Base-by-base conservation (phyloP, 2,329 filamentous ascomycete species). In the Alternaria conjuncta region DNA sequence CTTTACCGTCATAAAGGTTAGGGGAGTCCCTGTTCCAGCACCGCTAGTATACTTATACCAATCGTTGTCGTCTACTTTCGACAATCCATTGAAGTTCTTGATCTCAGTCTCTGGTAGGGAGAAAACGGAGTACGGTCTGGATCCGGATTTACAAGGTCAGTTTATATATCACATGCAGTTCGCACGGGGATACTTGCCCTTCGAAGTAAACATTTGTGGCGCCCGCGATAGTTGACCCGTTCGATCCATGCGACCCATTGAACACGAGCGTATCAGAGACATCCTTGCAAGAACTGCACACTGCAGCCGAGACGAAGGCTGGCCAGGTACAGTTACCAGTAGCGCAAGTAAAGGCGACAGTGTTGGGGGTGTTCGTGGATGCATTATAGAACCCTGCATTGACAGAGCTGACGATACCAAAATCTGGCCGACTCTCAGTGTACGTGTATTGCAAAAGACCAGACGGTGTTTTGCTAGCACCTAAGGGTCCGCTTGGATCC, bases 291-390 rank as follows among this genome's bases (percentile, higher is more conserved):
- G 50, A 46, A 18, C 53, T 69, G 11, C 59, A 69, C 0, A 69
- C 41, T 8, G 66, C 64, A 11, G 60, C 54, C 6, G 64, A 65
- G 0, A 63, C 45, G 6, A 57, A 69, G 0, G 3, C 4, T 25
- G 64, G 26, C 64, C 61, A 67, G 11, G 57, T 69, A 28, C 61
- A 69, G 21, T 69, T 66, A 1, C 61, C 66, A 4, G 61, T 65
- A 4, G 43, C 23, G 28, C 64, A 69, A 20, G 56, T 7, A 44
- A 55, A 56, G 23, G 54, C 44, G 1, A 54, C 55, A 7, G 18
- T 44, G 9, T 57, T 55, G 10, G 23, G 47, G 6, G 53, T 25
- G 28, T 11, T 21, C 26, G 18, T 9, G 15, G 57, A 58, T 4
- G 36, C 28, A 11, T 65, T 63, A 5, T 55, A 36, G 21, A 66